These are phyloP conservation scores for Didymella pinodella DNA, from an alignment of 2,329 filamentous ascomycete genomes.

Conservation along the genomic window DNA sequence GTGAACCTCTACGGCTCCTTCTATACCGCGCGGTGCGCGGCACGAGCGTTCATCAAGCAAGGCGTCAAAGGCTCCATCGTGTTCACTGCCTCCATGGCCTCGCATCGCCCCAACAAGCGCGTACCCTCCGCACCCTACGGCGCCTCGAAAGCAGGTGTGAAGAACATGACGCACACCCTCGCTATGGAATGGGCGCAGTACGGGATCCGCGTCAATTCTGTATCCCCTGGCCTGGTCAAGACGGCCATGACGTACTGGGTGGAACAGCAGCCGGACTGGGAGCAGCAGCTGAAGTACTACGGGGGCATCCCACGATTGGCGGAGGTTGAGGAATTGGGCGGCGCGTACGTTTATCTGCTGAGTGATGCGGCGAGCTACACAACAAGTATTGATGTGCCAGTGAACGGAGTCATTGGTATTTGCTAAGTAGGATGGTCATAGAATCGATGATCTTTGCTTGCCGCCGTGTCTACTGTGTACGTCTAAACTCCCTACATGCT, in stretches of 20 bases:
- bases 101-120: constrained; percentile 56
- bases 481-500: constrained; percentile 11
- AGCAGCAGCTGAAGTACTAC: constrained; percentile 65
- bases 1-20: constrained; percentile 59
- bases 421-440: constrained; percentile 19
- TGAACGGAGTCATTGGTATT: constrained; percentile 48
- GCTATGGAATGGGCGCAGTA: constrained; percentile 53
- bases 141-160: constrained; percentile 55
- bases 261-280: constrained; percentile 63
- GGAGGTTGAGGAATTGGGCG: constrained; percentile 62
- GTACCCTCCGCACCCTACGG: constrained; percentile 54
- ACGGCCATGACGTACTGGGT: constrained; percentile 57
- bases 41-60: constrained; percentile 56
- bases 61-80: constrained; percentile 57
- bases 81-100: constrained; percentile 59
- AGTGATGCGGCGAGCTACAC: constrained; percentile 62
- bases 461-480: background rate
- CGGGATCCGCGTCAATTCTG: constrained; percentile 50
- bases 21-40: constrained; percentile 54
- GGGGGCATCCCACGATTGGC: constrained; percentile 65
- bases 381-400: constrained; percentile 60
- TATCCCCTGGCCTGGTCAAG: constrained; percentile 49
- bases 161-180: constrained; percentile 55
- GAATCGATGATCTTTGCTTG: background rate
- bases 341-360: constrained; percentile 66